Conservation (phyloP, 2,329 filamentous ascomycete species). For the Epichloe sibirici region DNA sequence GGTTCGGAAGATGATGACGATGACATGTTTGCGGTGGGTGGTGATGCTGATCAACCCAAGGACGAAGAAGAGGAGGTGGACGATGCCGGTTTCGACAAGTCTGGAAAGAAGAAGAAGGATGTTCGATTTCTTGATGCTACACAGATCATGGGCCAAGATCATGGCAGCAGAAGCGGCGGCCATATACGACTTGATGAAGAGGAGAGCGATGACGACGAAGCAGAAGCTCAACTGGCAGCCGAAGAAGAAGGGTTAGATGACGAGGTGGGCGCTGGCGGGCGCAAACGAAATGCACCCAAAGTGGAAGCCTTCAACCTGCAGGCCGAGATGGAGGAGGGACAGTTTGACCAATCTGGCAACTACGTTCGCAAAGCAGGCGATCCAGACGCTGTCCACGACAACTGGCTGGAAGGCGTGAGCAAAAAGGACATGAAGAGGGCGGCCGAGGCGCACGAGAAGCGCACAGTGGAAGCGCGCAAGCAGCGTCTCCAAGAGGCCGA, state of each 20-base stretch:
- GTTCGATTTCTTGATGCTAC: slow-evolving; percentile 46
- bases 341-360: slow-evolving; percentile 84
- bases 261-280: slow-evolving; percentile 78
- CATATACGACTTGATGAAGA: slow-evolving; percentile 51
- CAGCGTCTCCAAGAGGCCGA: slow-evolving; percentile 64
- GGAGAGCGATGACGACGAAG: slow-evolving; percentile 48
- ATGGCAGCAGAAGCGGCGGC: slow-evolving; percentile 60
- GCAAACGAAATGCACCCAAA: slow-evolving; percentile 87
- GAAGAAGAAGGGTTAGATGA: slow-evolving; percentile 70
- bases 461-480: slow-evolving; percentile 63
- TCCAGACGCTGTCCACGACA: slow-evolving; percentile 80
- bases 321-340: slow-evolving; percentile 79
- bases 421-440: slow-evolving; percentile 90
- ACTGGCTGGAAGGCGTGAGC: slow-evolving; percentile 82
- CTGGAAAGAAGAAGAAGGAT: slow-evolving; percentile 49
- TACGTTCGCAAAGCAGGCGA: slow-evolving; percentile 82
- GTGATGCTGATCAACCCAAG: slow-evolving; percentile 26
- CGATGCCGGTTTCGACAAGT: slow-evolving; percentile 19
- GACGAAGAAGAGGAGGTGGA: slow-evolving; percentile 33
- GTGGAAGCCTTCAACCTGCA: slow-evolving; percentile 95
- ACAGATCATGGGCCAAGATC: slow-evolving; percentile 69
- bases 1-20: slow-evolving; percentile 38
- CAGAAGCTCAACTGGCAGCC: slow-evolving; percentile 58
- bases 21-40: slow-evolving; percentile 74
- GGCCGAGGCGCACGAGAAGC: slow-evolving; percentile 73